Base-by-base conservation (phyloP, 2,329 filamentous ascomycete genomes). In the Pseudogymnoascus sp. region DNA sequence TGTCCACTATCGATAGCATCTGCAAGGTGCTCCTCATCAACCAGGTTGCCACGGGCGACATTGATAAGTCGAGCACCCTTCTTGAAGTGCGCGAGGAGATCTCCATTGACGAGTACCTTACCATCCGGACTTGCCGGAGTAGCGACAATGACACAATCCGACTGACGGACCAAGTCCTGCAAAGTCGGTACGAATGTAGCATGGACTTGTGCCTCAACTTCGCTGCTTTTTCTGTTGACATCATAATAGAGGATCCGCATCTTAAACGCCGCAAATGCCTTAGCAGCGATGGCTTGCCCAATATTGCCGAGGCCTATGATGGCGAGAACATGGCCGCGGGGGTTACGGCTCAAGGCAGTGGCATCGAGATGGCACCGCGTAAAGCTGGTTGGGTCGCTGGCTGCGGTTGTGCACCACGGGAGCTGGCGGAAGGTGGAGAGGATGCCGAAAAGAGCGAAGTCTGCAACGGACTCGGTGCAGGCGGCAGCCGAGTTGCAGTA, bases 401-500 rank as follows among this genome's bases (percentile, higher is more conserved):
- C 69, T 11, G 71, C 68, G 60, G 69, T 67, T 7, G 67, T 71
- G 60, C 70, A 72, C 83, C 86, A 90, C 1, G 83, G 79, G 11
- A 91, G 80, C 52, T 83, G 80, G 60, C 88, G 85, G 76, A 90
- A 91, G 12, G 83, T 85, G 7, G 83, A 82, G 59, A 92, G 81
- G 67, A 91, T 83, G 68, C 88, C 81, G 69, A 85, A 86, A 41
- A 90, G 78, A 16, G 86, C 84, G 65, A 89, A 84, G 72, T 91
- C 89, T 60, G 88, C 87, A 1, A 91, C 88, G 4, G 87, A 84
- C 69, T 91, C 88, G 6, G 86, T 86, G 37, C 86, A 87, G 0
- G 88, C 87, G 1, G 84, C 80, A 1, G 87, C 87, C 69, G 70
- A 82, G 74, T 91, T 91, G 78, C 88, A 91, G 75, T 91, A 91